These are phyloP conservation scores for Fusarium burgessii DNA, from an alignment of 2,329 filamentous ascomycete species.

Conservation along the genomic window DNA sequence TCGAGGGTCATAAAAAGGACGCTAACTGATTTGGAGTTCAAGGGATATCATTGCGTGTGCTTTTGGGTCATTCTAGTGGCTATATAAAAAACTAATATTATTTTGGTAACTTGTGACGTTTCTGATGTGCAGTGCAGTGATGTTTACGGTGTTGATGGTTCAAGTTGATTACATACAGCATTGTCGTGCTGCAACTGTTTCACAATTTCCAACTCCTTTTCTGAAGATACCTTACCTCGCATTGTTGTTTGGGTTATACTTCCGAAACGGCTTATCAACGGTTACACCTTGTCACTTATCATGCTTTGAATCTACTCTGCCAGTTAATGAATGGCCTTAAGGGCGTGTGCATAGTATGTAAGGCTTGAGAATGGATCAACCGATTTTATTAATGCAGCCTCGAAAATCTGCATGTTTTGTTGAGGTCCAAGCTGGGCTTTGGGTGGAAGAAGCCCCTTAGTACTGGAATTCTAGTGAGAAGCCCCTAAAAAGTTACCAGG, in stretches of 20 bases:
- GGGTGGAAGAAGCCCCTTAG: background rate
- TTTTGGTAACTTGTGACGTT: background rate
- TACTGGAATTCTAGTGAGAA: slow-evolving; percentile 18
- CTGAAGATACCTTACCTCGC: background rate
- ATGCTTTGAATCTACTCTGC: background rate
- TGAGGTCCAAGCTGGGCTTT: background rate
- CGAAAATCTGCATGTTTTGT: slow-evolving; percentile 13
- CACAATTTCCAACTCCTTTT: background rate
- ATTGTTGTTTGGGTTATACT: background rate
- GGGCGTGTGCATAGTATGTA: slow-evolving; percentile 10
- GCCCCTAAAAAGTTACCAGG: slow-evolving; percentile 16
- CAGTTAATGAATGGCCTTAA: background rate
- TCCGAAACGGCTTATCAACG: background rate
- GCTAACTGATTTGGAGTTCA: slow-evolving; percentile 6
- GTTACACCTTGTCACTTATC: background rate
- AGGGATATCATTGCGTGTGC: slow-evolving; percentile 1
- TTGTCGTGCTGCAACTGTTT: background rate
- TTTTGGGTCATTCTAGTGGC: slow-evolving; percentile 2
- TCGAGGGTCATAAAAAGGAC: slow-evolving; percentile 8
- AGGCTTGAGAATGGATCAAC: slow-evolving; percentile 7
- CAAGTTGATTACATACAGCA: background rate
- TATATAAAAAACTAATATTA: slow-evolving; percentile 1
- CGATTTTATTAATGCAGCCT: slow-evolving; percentile 15
- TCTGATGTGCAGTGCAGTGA: background rate
- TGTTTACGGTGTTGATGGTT: background rate